Evolutionary conservation across 2,329 filamentous ascomycete species (phyloP).

Genomic region (Verticillium nonalfalfae): DNA sequence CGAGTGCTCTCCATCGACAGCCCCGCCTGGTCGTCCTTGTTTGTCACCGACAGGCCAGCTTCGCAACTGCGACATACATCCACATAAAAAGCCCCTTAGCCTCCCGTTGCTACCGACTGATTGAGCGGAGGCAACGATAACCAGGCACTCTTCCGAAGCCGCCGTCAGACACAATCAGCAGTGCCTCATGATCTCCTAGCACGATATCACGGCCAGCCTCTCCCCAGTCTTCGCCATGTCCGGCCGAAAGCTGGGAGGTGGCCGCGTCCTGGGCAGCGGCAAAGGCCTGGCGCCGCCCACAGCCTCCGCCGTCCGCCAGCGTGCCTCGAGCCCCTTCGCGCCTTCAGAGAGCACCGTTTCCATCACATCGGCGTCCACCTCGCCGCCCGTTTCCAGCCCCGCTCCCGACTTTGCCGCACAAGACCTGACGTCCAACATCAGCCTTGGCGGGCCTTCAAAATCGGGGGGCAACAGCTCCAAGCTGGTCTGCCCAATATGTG

Average conservation of each 20-base stretch:
- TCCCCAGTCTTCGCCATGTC: constrained; percentile 53
- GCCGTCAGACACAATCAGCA: neutral
- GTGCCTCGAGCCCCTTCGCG: constrained; percentile 42
- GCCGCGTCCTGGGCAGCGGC: constrained; percentile 82
- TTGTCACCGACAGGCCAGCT: neutral
- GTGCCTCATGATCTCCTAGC: constrained; percentile 8
- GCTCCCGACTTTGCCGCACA: constrained; percentile 63
- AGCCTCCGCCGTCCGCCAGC: constrained; percentile 33
- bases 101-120: neutral
- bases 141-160: neutral
- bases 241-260: constrained; percentile 81
- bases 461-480: constrained; percentile 54
- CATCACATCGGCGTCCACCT: constrained; percentile 63
- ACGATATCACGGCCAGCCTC: constrained; percentile 14
- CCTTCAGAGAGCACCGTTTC: constrained; percentile 70
- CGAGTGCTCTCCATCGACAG: neutral
- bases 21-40: neutral
- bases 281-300: constrained; percentile 68
- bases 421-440: constrained; percentile 77
- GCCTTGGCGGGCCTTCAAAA: constrained; percentile 50
- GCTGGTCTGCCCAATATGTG: constrained; percentile 95
- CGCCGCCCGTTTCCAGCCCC: constrained; percentile 53
- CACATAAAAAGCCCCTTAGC: neutral
- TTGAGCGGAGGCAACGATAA: neutral
- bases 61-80: neutral